Percentiles rank a stretch among this genome's conserved stretches.
Evolutionary conservation across 768 basidiomycete genomes (phyloP).

Genomic region (Calvatia gigantea): DNA sequence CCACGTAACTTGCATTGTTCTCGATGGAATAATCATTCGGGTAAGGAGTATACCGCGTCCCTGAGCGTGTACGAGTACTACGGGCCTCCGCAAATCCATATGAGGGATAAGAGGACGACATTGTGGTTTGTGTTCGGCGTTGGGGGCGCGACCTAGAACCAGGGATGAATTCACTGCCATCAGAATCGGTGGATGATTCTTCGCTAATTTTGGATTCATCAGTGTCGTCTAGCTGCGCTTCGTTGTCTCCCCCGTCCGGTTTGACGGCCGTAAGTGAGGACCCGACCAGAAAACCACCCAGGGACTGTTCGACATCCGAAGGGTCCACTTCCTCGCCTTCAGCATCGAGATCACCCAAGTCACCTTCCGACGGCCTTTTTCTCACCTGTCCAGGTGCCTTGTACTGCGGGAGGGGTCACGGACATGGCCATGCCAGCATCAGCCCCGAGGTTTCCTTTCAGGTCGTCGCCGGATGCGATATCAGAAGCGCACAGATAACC

Average conservation of each 20-base stretch:
- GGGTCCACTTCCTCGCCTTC: conserved; percentile 12
- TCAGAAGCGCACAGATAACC: neutral
- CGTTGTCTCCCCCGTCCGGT: conserved; percentile 23
- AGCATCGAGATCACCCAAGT: conserved; percentile 16
- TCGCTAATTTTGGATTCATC: conserved; percentile 9
- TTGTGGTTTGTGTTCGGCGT: conserved; percentile 12
- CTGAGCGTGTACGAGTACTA: conserved; percentile 23
- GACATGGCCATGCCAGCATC: neutral
- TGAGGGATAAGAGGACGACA: conserved; percentile 10
- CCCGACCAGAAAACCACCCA: neutral
- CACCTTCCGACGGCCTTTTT: neutral
- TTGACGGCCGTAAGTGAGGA: neutral
- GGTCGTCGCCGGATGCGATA: neutral
- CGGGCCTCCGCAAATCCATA: conserved; percentile 14
- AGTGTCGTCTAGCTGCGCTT: conserved; percentile 21
- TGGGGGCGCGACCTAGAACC: conserved; percentile 16
- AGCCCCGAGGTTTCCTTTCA: conserved; percentile 4
- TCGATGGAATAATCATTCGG: conserved; percentile 12
- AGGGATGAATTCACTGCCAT: conserved; percentile 30
- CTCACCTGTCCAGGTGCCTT: conserved; percentile 2
- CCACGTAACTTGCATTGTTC: conserved; percentile 1
- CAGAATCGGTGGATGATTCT: conserved; percentile 17
- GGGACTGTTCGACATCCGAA: conserved; percentile 4
- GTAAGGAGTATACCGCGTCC: conserved; percentile 23
- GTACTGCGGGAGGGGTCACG: neutral